Evolutionary conservation across 177 flowering plant genomes (phyloP), one percentile per base, ranked within the genome.

Genomic region (Vitis hybrid): DNA sequence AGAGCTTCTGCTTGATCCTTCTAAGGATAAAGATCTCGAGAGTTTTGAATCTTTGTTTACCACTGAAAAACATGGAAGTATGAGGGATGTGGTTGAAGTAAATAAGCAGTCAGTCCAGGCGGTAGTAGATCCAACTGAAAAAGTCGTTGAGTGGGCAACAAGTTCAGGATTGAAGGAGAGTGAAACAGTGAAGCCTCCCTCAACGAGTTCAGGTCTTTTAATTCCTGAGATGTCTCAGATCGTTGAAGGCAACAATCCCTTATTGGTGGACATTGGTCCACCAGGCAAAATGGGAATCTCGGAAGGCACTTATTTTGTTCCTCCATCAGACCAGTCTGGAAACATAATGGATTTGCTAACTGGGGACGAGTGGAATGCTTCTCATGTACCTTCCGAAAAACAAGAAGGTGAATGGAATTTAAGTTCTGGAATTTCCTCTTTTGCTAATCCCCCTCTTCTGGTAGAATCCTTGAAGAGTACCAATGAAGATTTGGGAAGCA

Each of bases 271-370:
- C 45, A 7, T 19, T 23, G 63, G 56, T 14, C 45, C 6, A 54
- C n/a, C 34, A 45, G 32, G 26, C 15, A 62, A 73, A 12, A 11
- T 30, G 50, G 64, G 30, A 56, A 21, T 52, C 62, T 58, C 21
- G 32, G 61, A 73, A 54, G 68, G 49, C 30, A 48, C 57, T 10
- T 45, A 58, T 34, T 34, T 12, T 60, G 21, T 69, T 14, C 56
- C 79, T 52, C 67, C 61, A 54, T 23, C 69, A 60, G 50, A 21
- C 17, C 69, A 70, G 45, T 57, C 76, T 45, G 68, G 9, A 14
- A 63, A 74, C 45, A 18, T 52, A 32, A 60, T 78, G 48, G 84
- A 82, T 74, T 68, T 81, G 71, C 64, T 74, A 55, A 72, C 83
- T 14, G 81, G 82, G 12, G 66, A 73, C 67, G 70, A 67, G 14